These are phyloP conservation scores for Tricholoma terreum DNA, from an alignment of 768 basidiomycete species.

Conservation along the genomic window DNA sequence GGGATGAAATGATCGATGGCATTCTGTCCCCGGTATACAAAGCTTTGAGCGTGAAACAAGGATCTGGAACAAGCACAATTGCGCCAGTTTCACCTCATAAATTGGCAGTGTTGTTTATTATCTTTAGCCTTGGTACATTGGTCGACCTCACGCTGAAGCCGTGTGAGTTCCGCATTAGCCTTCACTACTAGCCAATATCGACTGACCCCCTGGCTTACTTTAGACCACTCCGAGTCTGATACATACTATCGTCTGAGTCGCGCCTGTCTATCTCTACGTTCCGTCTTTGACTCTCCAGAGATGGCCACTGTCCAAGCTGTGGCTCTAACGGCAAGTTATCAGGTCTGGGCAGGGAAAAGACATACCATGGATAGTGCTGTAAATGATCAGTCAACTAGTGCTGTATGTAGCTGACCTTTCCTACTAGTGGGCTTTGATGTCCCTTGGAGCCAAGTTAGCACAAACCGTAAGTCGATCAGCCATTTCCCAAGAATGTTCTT, in stretches of 20 bases:
- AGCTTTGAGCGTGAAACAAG: slow-evolving; percentile 36
- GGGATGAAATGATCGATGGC: slow-evolving; percentile 71
- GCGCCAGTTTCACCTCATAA: slow-evolving; percentile 46
- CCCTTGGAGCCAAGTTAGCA: slow-evolving; percentile 54
- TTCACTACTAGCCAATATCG: too few relatives aligned
- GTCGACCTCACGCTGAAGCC: slow-evolving; percentile 60
- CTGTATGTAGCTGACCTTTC: slow-evolving; percentile 11
- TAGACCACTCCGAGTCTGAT: slow-evolving; percentile 45
- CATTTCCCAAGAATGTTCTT: background rate
- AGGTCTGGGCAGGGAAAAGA: slow-evolving; percentile 39
- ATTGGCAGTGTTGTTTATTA: slow-evolving; percentile 50
- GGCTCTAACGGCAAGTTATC: slow-evolving; percentile 40
- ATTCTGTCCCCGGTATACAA: slow-evolving; percentile 64
- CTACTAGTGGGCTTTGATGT: slow-evolving; percentile 49
- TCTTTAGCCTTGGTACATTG: slow-evolving; percentile 55
- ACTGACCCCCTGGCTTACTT: too few relatives aligned
- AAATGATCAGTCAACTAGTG: slow-evolving; percentile 16
- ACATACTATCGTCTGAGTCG: slow-evolving; percentile 45
- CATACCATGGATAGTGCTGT: slow-evolving; percentile 48
- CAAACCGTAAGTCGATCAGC: slow-evolving; percentile 46
- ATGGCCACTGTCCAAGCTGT: slow-evolving; percentile 50
- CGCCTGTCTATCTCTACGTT: slow-evolving; percentile 42
- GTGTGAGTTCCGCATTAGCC: slow-evolving; percentile 30
- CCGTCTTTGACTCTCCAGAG: slow-evolving; percentile 50
- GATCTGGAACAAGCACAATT: slow-evolving; percentile 22